These are phyloP conservation scores for Zizania palustris DNA, from an alignment of 202 grass and related monocot genomes.

Conservation along the genomic window DNA sequence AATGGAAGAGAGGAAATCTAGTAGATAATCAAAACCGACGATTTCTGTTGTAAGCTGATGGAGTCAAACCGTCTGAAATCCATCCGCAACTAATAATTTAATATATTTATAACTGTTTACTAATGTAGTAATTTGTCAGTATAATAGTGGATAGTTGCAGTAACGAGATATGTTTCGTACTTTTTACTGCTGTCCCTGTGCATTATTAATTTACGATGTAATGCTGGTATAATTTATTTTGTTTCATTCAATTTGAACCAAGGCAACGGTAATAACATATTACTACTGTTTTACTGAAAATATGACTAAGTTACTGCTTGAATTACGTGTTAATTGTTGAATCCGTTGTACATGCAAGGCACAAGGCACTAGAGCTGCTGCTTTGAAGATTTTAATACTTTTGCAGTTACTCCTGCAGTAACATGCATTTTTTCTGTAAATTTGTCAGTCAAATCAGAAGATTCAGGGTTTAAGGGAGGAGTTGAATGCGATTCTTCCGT, in stretches of 20 bases:
- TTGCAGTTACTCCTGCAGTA: slow-evolving; percentile 18
- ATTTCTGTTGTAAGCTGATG: background rate
- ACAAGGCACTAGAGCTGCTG: background rate
- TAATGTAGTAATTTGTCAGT: background rate
- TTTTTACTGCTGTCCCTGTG: background rate
- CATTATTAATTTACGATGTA: background rate
- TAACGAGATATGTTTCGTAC: background rate
- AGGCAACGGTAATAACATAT: background rate
- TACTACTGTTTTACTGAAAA: background rate
- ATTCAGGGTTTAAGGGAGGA: slow-evolving; percentile 76
- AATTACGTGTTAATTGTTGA: slow-evolving; percentile 10
- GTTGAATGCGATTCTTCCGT: slow-evolving; percentile 59
- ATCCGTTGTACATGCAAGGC: slow-evolving; percentile 12
- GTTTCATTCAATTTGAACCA: background rate
- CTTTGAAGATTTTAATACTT: background rate
- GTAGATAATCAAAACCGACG: background rate
- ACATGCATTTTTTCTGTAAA: slow-evolving; percentile 4
- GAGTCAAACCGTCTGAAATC: background rate
- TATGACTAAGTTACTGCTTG: background rate
- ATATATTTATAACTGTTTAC: background rate
- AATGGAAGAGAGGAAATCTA: background rate
- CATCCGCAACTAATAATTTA: slow-evolving; percentile 9
- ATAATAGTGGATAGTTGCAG: background rate
- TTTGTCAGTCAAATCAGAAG: slow-evolving; percentile 66
- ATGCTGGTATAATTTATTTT: slow-evolving; percentile 24